Percentiles rank a stretch among this genome's conserved stretches.
Conservation (phyloP, 1,284 basidiomycete species). For the Macrocystidia cucumis region DNA sequence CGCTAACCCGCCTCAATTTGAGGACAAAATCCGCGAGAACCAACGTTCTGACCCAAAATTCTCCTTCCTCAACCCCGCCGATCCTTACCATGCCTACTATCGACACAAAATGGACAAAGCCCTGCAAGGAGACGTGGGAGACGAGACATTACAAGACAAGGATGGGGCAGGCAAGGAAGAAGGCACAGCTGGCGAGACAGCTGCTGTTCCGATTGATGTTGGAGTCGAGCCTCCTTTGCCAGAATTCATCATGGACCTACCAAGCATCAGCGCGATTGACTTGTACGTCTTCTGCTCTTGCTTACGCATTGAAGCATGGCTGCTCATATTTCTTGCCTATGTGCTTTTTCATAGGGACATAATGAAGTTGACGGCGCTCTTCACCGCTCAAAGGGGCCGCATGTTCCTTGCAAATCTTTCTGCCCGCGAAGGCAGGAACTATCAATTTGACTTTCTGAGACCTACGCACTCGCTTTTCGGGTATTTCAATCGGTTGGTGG, state of each 20-base stretch:
- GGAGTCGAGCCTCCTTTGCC: constrained; percentile 78
- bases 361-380: constrained; percentile 91
- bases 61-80: constrained; percentile 89
- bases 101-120: constrained; percentile 80
- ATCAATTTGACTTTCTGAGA: constrained; percentile 96
- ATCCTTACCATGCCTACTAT: constrained; percentile 98
- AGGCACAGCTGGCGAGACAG: constrained; percentile 25
- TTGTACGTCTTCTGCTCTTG: constrained; percentile 57
- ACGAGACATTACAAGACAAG: constrained; percentile 42
- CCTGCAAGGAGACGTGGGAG: constrained; percentile 66
- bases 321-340: constrained; percentile 5
- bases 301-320: too few relatives aligned
- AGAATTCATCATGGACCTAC: constrained; percentile 86
- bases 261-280: constrained; percentile 86
- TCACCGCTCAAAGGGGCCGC: constrained; percentile 89
- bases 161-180: constrained; percentile 32
- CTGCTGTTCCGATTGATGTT: constrained; percentile 35
- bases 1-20: constrained; percentile 82
- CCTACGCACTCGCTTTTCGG: constrained; percentile 94
- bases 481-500: constrained; percentile 95
- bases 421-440: constrained; percentile 88
- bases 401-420: constrained; percentile 84
- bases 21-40: constrained; percentile 92
- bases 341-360: constrained; percentile 53
- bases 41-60: constrained; percentile 95